Base-by-base conservation (phyloP, 352 stramenopile species). In the Phytophthora podocarpi region DNA sequence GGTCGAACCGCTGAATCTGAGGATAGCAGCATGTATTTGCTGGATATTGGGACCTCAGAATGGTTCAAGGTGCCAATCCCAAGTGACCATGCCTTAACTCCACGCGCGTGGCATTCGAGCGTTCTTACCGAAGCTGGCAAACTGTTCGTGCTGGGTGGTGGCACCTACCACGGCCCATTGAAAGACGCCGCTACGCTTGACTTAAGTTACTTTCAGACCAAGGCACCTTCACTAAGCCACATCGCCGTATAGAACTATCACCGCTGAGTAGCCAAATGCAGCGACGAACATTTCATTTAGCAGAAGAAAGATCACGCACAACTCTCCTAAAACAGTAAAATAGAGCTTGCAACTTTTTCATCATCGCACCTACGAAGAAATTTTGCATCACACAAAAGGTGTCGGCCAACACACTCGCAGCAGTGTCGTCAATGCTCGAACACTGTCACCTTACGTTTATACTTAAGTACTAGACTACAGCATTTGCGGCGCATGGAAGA, bases 71-170 rank as follows among this genome's bases (percentile, higher is more conserved):
- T 85, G 12, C 70, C 74, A 6, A 70, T 88, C 13, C 74, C 78
- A 4, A 48, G 41, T 3, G 56, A 72, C 1, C 46, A 53, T 5
- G 13, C 4, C 4, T 42, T 91, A 9, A 48, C 62, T 31, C 66
- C 82, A 18, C 80, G 82, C 13, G 82, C 82, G 26, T 91, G 82
- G 82, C 82, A 91, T 59, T 73, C 82, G 6, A 91, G 82, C 40
- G 67, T 89, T 49, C 32, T 89, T 3, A 71, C 54, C 2, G 28
- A 56, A 5, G 48, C 62, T 13, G 46, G 62, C 10, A 61, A 72
- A 54, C 26, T 90, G 31, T 86, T 86, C 7, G 40, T 91, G 18
- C 43, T 89, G 16, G 82, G 82, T 7, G 82, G 82, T 31, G 82
- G 82, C 13, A 88, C 80, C 0, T 87, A 80, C 23, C 65, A 83